Evolutionary conservation across 78 protist species (phyloP).

Genomic region (Paulinella micropora): DNA sequence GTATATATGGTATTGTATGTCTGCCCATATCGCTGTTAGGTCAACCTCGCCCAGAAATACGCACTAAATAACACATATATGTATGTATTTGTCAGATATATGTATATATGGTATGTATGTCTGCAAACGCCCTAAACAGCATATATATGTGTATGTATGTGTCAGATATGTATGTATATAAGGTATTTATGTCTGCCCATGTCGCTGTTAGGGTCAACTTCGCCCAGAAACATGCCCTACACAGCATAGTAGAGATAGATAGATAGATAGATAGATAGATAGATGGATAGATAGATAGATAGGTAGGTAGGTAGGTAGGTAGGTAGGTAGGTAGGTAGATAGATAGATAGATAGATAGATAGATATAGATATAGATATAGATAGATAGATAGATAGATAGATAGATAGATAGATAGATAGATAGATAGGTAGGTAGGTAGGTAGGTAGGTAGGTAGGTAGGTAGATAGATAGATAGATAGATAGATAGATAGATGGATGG

Average conservation of each 20-base stretch:
- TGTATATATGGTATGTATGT: not conserved
- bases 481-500: no score
- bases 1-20: no score
- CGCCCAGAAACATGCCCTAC: not conserved
- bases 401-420: no score
- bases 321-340: no score
- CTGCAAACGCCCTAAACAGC: not conserved
- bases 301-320: slow-evolving; percentile 34
- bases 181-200: not conserved
- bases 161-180: slow-evolving; percentile 25
- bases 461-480: no score
- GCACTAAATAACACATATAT: not conserved
- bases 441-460: no score
- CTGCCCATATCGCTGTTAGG: slow-evolving; percentile 52
- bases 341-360: no score
- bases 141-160: not conserved
- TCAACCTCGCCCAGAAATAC: slow-evolving; percentile 73
- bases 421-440: no score
- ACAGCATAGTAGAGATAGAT: not conserved
- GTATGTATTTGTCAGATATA: not conserved
- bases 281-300: not conserved
- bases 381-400: no score
- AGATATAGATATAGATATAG: no score
- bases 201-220: no score
- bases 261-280: not conserved